A percentile compares a stretch with the other conserved stretches of the same genome.
These are phyloP conservation scores for Plasmopara viticola DNA, from an alignment of 352 stramenopile species.

Conservation along the genomic window DNA sequence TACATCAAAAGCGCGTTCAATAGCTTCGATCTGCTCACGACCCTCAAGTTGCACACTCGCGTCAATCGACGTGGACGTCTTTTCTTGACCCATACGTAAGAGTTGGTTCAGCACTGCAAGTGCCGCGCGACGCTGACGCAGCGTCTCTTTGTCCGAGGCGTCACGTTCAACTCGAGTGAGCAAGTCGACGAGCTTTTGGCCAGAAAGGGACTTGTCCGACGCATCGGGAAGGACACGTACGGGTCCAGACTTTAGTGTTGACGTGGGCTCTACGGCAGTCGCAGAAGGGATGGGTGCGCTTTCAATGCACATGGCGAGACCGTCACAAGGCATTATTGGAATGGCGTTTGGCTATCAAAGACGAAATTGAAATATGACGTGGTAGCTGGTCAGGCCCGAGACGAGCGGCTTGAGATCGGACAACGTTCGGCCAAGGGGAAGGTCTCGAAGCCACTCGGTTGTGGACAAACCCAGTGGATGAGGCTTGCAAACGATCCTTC, in stretches of 20 bases:
- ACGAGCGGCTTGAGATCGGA: not conserved
- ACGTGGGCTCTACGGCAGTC: not conserved
- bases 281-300: not conserved
- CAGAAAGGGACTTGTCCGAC: not conserved
- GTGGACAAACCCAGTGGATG: not conserved
- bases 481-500: not conserved
- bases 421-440: not conserved
- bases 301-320: not conserved
- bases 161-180: not conserved
- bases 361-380: not conserved
- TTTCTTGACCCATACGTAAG: not conserved
- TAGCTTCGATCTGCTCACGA: not conserved
- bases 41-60: not conserved
- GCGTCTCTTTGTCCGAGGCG: not conserved
- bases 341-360: not conserved
- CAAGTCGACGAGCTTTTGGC: not conserved
- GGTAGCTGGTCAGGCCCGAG: not conserved
- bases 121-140: not conserved
- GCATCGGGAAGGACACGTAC: not conserved
- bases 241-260: not conserved
- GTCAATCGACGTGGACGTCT: not conserved
- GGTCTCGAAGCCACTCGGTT: not conserved
- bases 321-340: not conserved
- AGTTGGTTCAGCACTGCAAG: not conserved
- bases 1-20: not conserved